Conservation (phyloP, 192 early-diverging fungal species). For the Geranomyces michiganensis region DNA sequence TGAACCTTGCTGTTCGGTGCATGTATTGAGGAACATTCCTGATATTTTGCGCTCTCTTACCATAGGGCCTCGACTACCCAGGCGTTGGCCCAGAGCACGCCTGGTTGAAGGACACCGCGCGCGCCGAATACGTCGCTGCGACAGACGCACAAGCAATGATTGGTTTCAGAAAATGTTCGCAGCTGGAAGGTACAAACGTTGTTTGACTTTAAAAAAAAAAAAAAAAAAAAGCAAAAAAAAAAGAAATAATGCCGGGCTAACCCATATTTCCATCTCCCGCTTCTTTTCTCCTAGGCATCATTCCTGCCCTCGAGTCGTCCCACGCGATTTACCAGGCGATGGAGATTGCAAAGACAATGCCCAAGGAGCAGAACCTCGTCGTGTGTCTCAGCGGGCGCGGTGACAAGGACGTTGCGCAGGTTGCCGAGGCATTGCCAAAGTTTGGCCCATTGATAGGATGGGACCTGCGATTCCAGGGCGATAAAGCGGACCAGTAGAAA, state of each 20-base stretch:
- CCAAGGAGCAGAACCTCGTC: constrained; percentile 76
- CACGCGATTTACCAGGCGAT: constrained; percentile 87
- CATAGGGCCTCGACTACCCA: constrained; percentile 92
- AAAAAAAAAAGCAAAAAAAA: no score
- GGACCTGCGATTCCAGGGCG: constrained; percentile 37
- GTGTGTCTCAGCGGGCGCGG: constrained; percentile 92
- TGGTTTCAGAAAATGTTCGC: constrained; percentile 66
- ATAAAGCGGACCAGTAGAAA: constrained; percentile 7
- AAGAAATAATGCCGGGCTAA: neutral
- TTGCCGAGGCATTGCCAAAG: constrained; percentile 86
- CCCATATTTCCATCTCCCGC: neutral
- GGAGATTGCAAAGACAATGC: constrained; percentile 75
- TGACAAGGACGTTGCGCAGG: constrained; percentile 96
- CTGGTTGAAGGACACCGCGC: constrained; percentile 81
- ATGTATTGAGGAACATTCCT: constrained; percentile 2
- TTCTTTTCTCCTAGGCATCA: constrained; percentile 58
- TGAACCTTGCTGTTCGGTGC: neutral
- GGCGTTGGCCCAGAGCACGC: constrained; percentile 98
- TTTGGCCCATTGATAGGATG: constrained; percentile 92
- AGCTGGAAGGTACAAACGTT: constrained; percentile 52
- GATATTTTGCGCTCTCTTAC: neutral
- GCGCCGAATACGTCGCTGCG: constrained; percentile 78
- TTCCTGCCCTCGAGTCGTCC: constrained; percentile 94
- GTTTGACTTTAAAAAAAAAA: neutral
- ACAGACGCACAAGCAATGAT: constrained; percentile 83